Evolutionary conservation across 192 early-diverging fungal species (phyloP).

Genomic region (Umbelopsis isabellina): DNA sequence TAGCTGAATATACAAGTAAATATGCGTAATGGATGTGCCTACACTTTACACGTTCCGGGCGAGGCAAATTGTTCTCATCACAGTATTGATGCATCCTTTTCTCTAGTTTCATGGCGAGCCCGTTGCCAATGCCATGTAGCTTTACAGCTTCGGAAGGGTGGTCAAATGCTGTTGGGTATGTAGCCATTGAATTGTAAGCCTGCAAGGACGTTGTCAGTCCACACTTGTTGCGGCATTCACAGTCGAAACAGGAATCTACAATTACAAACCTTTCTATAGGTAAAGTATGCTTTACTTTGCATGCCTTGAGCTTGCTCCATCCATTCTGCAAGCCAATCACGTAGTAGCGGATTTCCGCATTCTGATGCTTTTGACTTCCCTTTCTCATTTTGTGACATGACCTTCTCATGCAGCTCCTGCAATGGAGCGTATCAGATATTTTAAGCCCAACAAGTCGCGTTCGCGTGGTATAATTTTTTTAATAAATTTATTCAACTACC

Average conservation of each 20-base stretch:
- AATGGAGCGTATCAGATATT: background rate
- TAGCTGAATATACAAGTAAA: background rate
- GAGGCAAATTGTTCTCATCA: slow-evolving; percentile 50
- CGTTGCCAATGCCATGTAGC: slow-evolving; percentile 68
- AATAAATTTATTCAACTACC: no score
- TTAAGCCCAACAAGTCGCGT: background rate
- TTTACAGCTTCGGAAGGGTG: slow-evolving; percentile 62
- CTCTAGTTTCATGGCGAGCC: slow-evolving; percentile 53
- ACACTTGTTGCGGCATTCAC: no score
- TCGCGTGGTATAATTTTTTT: no score
- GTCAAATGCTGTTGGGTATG: slow-evolving; percentile 59
- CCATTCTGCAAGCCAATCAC: slow-evolving; percentile 74
- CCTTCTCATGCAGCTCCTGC: background rate
- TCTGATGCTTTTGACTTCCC: slow-evolving; percentile 5
- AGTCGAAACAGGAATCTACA: background rate
- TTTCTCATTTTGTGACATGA: background rate
- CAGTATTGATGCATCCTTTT: slow-evolving; percentile 58
- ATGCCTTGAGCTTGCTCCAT: slow-evolving; percentile 53
- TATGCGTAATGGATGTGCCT: background rate
- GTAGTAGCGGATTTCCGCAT: slow-evolving; percentile 72
- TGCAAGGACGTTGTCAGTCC: slow-evolving; percentile 10
- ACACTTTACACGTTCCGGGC: slow-evolving; percentile 31
- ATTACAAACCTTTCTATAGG: slow-evolving; percentile 55
- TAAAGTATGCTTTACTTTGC: slow-evolving; percentile 56
- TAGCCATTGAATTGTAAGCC: slow-evolving; percentile 65